Percentiles rank a stretch among this genome's conserved stretches.
Evolutionary conservation across 2,329 filamentous ascomycete genomes (phyloP).

Genomic region (Curvularia verruculosa): DNA sequence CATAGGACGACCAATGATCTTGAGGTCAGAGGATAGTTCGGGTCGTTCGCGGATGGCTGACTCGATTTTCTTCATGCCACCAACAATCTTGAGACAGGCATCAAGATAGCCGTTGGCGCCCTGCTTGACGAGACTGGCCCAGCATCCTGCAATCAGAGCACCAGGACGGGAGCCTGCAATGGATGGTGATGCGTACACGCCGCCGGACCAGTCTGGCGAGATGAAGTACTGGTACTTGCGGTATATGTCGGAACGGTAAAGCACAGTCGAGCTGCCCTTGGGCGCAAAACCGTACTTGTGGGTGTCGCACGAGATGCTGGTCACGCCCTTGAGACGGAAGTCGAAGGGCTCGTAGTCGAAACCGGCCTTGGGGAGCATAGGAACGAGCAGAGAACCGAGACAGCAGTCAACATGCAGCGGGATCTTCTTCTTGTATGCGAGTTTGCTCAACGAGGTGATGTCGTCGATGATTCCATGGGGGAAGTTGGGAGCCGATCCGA

Average conservation of each 20-base stretch:
- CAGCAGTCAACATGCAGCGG: constrained; percentile 98
- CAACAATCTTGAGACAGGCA: constrained; percentile 86
- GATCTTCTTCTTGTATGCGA: constrained; percentile 78
- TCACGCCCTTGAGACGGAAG: constrained; percentile 92
- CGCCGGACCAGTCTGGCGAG: constrained; percentile 90
- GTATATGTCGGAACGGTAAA: constrained; percentile 82
- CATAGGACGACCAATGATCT: constrained; percentile 81
- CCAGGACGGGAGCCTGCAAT: constrained; percentile 92
- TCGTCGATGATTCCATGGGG: constrained; percentile 98
- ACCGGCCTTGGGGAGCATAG: constrained; percentile 89
- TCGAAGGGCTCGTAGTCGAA: constrained; percentile 90
- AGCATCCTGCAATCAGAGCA: constrained; percentile 93
- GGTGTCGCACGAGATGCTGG: constrained; percentile 93
- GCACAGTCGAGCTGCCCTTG: constrained; percentile 91
- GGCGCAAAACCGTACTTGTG: constrained; percentile 99
- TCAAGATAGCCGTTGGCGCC: constrained; percentile 88
- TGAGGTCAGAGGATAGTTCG: constrained; percentile 72
- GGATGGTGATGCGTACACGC: constrained; percentile 91
- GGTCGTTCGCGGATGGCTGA: constrained; percentile 74
- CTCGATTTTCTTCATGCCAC: constrained; percentile 79
- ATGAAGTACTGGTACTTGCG: constrained; percentile 96
- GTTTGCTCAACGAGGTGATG: constrained; percentile 80
- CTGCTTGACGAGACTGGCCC: constrained; percentile 87
- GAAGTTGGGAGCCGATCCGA: constrained; percentile 96
- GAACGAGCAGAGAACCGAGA: constrained; percentile 91